Evolutionary conservation across 352 stramenopile genomes (phyloP), one percentile per base, ranked within the genome.

Genomic region (Phytopythium litorale): DNA sequence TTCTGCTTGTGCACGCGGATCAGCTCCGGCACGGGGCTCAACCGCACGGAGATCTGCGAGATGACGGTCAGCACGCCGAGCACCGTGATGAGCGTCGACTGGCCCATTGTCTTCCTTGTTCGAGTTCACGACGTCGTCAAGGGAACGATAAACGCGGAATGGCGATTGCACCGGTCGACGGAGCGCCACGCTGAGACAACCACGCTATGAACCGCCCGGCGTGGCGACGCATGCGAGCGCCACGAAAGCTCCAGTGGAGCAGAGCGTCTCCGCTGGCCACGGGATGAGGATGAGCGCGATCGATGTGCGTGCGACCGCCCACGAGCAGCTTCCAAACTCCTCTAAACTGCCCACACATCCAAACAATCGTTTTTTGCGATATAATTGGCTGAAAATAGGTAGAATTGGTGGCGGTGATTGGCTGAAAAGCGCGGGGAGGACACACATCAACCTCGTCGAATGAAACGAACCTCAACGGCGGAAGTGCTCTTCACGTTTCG

Each of bases 11-110:
- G 59, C 2, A 67, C 56, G 43, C 64, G 70, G 52, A 50, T 19
- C 37, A 72, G 62, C 38, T 64, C 61, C 13, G 68, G 68, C 11
- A 42, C 48, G 0, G 64, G 68, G 37, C 67, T 73, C 35, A 73
- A 46, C 35, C 61, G 60, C 50, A 73, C 62, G 43, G 58, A 56
- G 43, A 73, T 57, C 49, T 70, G 59, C 8, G 48, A 51, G 50
- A 73, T 58, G 42, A 64, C 60, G 11, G 63, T 73, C 48, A 60
- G 62, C 57, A 74, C 12, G 58, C 64, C 60, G 18, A 77, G 63
- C 42, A 68, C 60, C 57, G 62, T 71, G 30, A 68, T 52, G 12
- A 58, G 18, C 33, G 52, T 37, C 52, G 52, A 45, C 5, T 28
- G n/a, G 1, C 6, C 37, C 52, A 58, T 58, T 7, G 6, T 48